phyloP scores from a whole-genome alignment of 352 stramenopile genomes.

The Globisporangium polare region DNA sequence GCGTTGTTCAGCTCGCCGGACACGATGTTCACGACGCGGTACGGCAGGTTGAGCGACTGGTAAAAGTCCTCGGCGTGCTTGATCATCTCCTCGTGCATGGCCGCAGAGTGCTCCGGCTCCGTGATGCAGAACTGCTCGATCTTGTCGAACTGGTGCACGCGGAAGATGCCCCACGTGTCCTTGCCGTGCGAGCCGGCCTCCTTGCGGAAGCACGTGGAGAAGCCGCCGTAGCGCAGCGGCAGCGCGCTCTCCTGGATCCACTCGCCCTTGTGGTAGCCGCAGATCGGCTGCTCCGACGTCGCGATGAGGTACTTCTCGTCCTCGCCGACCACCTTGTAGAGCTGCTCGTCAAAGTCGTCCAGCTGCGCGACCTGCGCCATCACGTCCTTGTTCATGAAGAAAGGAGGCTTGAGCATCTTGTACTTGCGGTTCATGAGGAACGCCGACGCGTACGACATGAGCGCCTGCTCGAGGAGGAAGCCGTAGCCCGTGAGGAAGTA shows the following conservation, averaged over 20 bases:
- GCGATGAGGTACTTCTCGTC: slow-evolving; percentile 99
- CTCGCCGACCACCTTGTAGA: slow-evolving; percentile 98
- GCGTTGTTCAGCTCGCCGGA: slow-evolving; percentile 98
- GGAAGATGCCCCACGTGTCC: slow-evolving; percentile 99
- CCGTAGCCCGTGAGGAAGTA: slow-evolving; percentile 99
- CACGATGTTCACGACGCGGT: slow-evolving; percentile 99
- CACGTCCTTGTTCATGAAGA: slow-evolving; percentile 99
- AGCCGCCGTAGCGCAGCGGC: slow-evolving; percentile 90
- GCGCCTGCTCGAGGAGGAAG: slow-evolving; percentile 98
- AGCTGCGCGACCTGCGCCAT: slow-evolving; percentile 99
- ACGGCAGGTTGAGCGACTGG: slow-evolving; percentile 97
- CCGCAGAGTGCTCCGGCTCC: slow-evolving; percentile 90
- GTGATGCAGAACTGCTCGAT: slow-evolving; percentile 99
- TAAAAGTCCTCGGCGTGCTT: slow-evolving; percentile 97
- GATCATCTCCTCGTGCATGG: slow-evolving; percentile 93
- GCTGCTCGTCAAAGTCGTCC: slow-evolving; percentile 99
- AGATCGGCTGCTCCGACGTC: slow-evolving; percentile 99
- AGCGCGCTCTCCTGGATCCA: slow-evolving; percentile 85
- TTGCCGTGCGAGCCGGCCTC: slow-evolving; percentile 98
- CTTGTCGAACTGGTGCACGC: slow-evolving; percentile 99
- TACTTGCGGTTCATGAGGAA: slow-evolving; percentile 96
- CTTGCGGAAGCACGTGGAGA: slow-evolving; percentile 99
- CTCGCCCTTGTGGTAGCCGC: slow-evolving; percentile 96
- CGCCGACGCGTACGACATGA: slow-evolving; percentile 98
- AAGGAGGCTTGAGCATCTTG: slow-evolving; percentile 98